Percentiles rank a stretch among this genome's conserved stretches.
phyloP scores from a whole-genome alignment of 2,329 filamentous ascomycete genomes.

The Aureobasidium subglaciale region DNA sequence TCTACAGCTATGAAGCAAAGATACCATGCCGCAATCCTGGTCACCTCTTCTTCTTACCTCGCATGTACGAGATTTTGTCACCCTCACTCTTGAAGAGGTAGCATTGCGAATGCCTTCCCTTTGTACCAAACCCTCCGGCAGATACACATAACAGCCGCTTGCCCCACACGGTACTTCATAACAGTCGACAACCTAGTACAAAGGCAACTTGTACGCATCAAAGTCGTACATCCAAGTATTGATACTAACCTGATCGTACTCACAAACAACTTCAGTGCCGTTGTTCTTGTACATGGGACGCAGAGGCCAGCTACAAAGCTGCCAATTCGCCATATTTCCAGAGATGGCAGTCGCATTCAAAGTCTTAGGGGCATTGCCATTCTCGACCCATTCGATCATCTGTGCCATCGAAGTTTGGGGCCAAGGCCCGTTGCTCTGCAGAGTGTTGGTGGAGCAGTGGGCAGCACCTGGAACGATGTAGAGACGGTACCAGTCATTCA shows the following conservation, averaged over 20 bases:
- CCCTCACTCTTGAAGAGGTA: too few species aligned
- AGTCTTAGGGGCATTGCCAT: conserved; percentile 37
- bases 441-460: conserved; percentile 41
- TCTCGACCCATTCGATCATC: conserved; percentile 49
- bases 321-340: conserved; percentile 28
- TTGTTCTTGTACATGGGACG: conserved; percentile 31
- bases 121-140: too few species aligned
- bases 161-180: too few species aligned
- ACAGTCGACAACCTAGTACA: conserved; percentile 14
- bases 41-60: too few species aligned
- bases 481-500: conserved; percentile 47
- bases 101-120: too few species aligned
- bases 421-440: conserved; percentile 30
- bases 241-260: conserved; percentile 28
- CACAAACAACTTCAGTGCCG: conserved; percentile 29
- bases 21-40: too few species aligned
- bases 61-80: too few species aligned
- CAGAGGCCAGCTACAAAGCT: conserved; percentile 39
- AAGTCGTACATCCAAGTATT: conserved; percentile 21
- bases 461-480: conserved; percentile 47
- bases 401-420: conserved; percentile 40
- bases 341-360: conserved; percentile 36
- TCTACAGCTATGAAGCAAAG: too few species aligned
- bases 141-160: too few species aligned
- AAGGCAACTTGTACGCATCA: conserved; percentile 19